phyloP scores from a whole-genome alignment of 164 flowering plant genomes.

The Kingdonia uniflora region DNA sequence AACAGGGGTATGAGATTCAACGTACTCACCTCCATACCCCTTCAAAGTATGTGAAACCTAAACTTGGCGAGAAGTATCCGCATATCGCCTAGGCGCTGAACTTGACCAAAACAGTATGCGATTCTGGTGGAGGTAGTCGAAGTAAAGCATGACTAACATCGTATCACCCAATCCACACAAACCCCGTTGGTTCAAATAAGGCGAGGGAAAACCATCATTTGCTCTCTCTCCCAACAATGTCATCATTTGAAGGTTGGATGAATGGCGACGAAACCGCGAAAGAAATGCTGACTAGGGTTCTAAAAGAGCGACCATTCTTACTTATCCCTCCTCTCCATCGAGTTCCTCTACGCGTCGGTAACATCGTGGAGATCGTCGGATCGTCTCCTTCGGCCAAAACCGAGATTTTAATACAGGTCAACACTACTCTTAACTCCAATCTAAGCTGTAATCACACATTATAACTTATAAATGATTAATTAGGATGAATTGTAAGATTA shows the following conservation, averaged over 20 bases:
- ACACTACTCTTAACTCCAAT: not conserved
- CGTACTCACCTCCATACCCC: too few relatives aligned
- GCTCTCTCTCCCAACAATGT: too few relatives aligned
- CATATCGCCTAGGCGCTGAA: too few relatives aligned
- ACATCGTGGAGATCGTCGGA: slow-evolving; percentile 73
- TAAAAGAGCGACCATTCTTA: slow-evolving; percentile 37
- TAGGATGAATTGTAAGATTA: not conserved
- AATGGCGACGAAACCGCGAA: slow-evolving; percentile 52
- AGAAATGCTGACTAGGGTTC: slow-evolving; percentile 44
- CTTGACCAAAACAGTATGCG: too few relatives aligned
- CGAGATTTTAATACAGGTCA: slow-evolving; percentile 57
- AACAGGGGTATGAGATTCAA: too few relatives aligned
- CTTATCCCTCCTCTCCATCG: slow-evolving; percentile 62
- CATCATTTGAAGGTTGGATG: slow-evolving; percentile 38
- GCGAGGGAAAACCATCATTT: too few relatives aligned
- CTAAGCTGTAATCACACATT: not conserved
- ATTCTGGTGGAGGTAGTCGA: too few relatives aligned
- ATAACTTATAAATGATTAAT: not conserved
- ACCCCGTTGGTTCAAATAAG: too few relatives aligned
- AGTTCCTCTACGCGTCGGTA: slow-evolving; percentile 72
- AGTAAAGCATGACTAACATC: too few relatives aligned
- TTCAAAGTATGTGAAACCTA: too few relatives aligned
- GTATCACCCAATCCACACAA: too few relatives aligned
- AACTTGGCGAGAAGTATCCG: too few relatives aligned
- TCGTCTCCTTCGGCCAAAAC: slow-evolving; percentile 87